phyloP scores from a whole-genome alignment of 164 flowering plant species.

The Chimonanthus praecox region DNA sequence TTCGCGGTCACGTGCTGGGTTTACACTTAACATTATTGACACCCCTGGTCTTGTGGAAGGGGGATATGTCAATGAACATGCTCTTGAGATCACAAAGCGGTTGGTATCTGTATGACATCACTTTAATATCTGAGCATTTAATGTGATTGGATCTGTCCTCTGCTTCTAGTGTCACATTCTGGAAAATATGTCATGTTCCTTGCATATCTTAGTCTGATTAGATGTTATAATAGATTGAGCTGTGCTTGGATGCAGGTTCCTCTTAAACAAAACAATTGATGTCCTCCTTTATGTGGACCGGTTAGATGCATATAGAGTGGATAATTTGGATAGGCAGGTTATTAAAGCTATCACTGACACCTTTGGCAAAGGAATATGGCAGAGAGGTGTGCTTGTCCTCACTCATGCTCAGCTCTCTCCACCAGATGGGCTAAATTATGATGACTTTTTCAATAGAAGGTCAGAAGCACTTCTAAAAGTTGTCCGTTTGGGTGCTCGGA shows the following conservation, averaged over 20 bases:
- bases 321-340: constrained; percentile 82
- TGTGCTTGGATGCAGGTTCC: constrained; percentile 50
- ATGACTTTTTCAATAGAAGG: constrained; percentile 64
- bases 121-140: not conserved
- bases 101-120: constrained; percentile 16
- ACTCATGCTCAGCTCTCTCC: constrained; percentile 95
- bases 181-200: not conserved
- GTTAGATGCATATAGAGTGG: constrained; percentile 88
- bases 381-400: constrained; percentile 67
- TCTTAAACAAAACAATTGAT: constrained; percentile 90
- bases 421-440: constrained; percentile 84
- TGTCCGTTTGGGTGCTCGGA: constrained; percentile 57
- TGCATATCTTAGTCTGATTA: not conserved
- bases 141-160: not conserved
- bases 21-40: constrained; percentile 77
- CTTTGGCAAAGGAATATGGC: constrained; percentile 94
- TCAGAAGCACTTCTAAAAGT: constrained; percentile 75
- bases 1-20: constrained; percentile 70
- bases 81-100: constrained; percentile 82
- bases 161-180: not conserved
- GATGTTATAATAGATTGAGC: not conserved
- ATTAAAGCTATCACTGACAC: constrained; percentile 73
- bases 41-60: constrained; percentile 97
- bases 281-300: constrained; percentile 94
- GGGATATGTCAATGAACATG: constrained; percentile 80